A percentile compares a stretch with the other conserved stretches of the same genome.
phyloP scores from a whole-genome alignment of 805 yeast genomes.

The Ogataea philodendri region DNA sequence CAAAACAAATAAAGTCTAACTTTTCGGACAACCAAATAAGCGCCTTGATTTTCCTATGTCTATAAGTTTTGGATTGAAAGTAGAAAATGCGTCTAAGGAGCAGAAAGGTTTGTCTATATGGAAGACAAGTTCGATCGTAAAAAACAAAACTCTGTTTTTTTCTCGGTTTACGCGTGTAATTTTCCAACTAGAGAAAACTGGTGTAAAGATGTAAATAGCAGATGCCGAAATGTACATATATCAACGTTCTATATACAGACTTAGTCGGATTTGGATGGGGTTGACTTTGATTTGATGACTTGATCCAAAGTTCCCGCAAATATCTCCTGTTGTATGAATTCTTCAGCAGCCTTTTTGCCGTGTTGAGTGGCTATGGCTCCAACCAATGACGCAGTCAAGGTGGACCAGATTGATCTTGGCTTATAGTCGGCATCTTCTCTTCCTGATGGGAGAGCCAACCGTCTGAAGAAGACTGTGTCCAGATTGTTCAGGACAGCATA shows the following conservation, averaged over 20 bases:
- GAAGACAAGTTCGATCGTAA: slow-evolving; percentile 2
- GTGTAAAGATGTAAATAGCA: slow-evolving; percentile 6
- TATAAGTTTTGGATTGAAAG: too few species aligned
- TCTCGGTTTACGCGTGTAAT: slow-evolving; percentile 4
- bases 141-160: slow-evolving; percentile 5
- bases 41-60: too few species aligned
- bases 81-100: too few species aligned
- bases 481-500: slow-evolving; percentile 50
- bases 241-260: slow-evolving; percentile 15
- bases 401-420: slow-evolving; percentile 32
- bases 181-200: background rate
- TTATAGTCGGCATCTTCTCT: slow-evolving; percentile 34
- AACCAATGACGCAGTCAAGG: slow-evolving; percentile 45
- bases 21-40: too few species aligned
- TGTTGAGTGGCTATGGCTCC: slow-evolving; percentile 66
- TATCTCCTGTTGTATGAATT: slow-evolving; percentile 51
- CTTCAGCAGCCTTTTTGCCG: slow-evolving; percentile 58
- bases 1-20: too few species aligned
- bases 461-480: slow-evolving; percentile 63
- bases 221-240: slow-evolving; percentile 13
- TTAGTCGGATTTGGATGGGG: slow-evolving; percentile 6
- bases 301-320: slow-evolving; percentile 5
- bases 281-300: slow-evolving; percentile 1
- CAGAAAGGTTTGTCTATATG: too few species aligned
- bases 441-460: slow-evolving; percentile 36